These are phyloP conservation scores for Picochlorum costavermella DNA, from an alignment of 139 green algal genomes.

Conservation along the genomic window DNA sequence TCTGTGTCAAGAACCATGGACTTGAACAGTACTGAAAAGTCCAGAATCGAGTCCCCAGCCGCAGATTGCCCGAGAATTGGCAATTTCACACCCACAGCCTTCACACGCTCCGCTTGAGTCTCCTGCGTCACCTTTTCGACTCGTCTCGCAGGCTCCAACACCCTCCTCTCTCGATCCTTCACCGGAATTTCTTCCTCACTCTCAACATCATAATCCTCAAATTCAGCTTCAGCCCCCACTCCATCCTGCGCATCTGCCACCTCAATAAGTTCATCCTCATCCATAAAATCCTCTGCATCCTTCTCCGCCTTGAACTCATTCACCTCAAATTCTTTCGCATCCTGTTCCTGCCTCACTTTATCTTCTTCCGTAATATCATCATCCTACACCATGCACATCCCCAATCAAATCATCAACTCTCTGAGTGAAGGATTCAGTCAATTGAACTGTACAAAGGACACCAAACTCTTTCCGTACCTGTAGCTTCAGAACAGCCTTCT, in stretches of 20 bases:
- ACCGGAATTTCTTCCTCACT: conserved; percentile 5
- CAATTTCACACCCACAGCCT: conserved; percentile 1
- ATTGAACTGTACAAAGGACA: not conserved
- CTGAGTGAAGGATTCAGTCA: no score
- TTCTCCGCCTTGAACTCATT: not conserved
- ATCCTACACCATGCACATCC: not conserved
- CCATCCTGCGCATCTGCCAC: conserved; percentile 10
- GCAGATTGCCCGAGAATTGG: not conserved
- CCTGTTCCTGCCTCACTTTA: no score
- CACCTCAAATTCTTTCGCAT: conserved; percentile 1
- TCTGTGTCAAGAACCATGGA: not conserved
- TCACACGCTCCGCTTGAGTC: not conserved
- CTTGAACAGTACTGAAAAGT: not conserved
- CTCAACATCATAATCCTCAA: conserved; percentile 32
- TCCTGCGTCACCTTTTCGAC: not conserved
- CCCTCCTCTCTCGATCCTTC: not conserved
- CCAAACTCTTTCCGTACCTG: not conserved
- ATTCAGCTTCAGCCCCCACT: conserved; percentile 13
- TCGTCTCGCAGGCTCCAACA: not conserved
- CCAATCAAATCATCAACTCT: no score
- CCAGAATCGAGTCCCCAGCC: conserved; percentile 1
- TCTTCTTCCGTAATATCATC: not conserved
- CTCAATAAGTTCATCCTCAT: conserved; percentile 33
- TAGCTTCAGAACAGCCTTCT: not conserved
- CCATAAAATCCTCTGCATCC: conserved; percentile 18